Conservation (phyloP, 345 rosid species). For the Citrus cavaleriei region DNA sequence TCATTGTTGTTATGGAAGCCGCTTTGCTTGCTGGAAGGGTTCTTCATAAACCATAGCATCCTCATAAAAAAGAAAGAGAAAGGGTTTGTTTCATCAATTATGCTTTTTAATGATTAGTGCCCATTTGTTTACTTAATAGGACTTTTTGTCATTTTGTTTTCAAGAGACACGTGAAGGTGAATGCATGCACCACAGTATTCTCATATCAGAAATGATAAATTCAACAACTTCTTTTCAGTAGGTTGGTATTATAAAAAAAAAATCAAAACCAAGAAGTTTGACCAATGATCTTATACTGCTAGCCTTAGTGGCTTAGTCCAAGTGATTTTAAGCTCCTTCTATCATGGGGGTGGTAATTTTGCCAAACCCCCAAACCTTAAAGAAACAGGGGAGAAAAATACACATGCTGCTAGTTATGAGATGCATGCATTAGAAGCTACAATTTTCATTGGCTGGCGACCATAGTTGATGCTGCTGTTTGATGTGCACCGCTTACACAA, state of each 20-base stretch:
- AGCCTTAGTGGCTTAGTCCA: too few species aligned
- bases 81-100: neutral
- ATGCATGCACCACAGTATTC: neutral
- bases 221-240: neutral
- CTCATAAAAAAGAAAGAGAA: neutral
- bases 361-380: too few species aligned
- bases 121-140: neutral
- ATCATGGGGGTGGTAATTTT: too few species aligned
- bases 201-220: neutral
- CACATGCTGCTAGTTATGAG: too few species aligned
- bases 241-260: neutral
- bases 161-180: neutral
- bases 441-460: too few species aligned
- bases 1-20: slow-evolving; percentile 69
- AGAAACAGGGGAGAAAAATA: too few species aligned
- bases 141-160: neutral
- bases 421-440: too few species aligned
- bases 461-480: neutral
- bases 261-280: neutral
- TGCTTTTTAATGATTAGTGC: neutral
- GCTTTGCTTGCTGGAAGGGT: slow-evolving; percentile 89
- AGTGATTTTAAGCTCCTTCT: too few species aligned
- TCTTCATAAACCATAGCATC: slow-evolving; percentile 56
- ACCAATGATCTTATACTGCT: neutral
- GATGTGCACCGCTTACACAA: neutral